A percentile compares a stretch with the other conserved stretches of the same genome.
These are phyloP conservation scores for Trametes cingulata DNA, from an alignment of 768 basidiomycete genomes.

Conservation along the genomic window DNA sequence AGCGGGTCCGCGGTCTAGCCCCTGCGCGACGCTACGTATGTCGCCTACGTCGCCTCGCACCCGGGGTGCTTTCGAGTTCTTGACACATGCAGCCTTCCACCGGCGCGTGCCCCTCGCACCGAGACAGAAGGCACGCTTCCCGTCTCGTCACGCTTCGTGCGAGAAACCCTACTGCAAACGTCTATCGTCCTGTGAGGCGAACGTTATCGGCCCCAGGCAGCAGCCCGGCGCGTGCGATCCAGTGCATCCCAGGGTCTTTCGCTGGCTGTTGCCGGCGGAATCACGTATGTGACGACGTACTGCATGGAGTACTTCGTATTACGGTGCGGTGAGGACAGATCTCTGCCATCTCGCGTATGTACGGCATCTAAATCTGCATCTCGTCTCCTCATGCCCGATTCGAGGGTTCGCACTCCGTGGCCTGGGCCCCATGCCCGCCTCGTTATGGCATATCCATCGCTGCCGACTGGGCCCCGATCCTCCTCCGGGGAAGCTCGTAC, in stretches of 20 bases:
- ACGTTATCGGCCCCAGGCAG: neutral
- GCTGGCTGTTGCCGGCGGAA: constrained; percentile 3
- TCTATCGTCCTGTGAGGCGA: constrained; percentile 3
- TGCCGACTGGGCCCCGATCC: constrained; percentile 15
- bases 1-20: constrained; percentile 13
- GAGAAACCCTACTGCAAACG: neutral
- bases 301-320: neutral
- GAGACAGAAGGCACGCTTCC: neutral
- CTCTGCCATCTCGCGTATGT: constrained; percentile 8
- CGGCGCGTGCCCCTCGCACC: neutral
- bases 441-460: constrained; percentile 16
- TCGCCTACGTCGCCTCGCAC: constrained; percentile 15
- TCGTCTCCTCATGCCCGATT: constrained; percentile 19
- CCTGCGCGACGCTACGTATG: constrained; percentile 10
- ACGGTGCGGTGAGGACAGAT: neutral
- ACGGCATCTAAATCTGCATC: constrained; percentile 19
- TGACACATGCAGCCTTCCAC: constrained; percentile 3
- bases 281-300: neutral
- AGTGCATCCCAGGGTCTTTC: neutral
- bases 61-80: constrained; percentile 3
- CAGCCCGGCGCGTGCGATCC: neutral
- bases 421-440: neutral
- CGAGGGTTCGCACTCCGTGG: constrained; percentile 8
- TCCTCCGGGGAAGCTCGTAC: constrained; percentile 12
- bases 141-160: neutral